Conservation (phyloP, 768 basidiomycete species). For the Wakefieldia striispora region DNA sequence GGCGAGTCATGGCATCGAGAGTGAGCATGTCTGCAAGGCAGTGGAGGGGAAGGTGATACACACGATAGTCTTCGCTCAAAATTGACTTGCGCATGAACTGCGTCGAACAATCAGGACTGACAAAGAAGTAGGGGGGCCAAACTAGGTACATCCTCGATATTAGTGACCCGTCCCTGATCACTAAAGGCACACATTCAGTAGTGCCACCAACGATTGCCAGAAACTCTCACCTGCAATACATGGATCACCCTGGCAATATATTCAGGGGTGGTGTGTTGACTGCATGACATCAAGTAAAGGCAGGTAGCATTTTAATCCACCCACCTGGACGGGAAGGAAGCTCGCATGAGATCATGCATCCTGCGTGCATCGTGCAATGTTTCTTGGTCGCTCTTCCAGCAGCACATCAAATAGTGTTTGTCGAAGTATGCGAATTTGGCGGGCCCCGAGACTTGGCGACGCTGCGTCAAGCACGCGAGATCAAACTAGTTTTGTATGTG, state of each 20-base stretch:
- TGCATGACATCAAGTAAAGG: constrained; percentile 18
- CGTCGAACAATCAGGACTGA: constrained; percentile 57
- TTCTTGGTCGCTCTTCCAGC: constrained; percentile 49
- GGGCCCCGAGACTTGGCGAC: constrained; percentile 78
- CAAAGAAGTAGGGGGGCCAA: constrained; percentile 79
- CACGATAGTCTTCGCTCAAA: constrained; percentile 44
- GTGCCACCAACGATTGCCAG: background rate
- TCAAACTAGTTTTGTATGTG: constrained; percentile 55
- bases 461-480: constrained; percentile 70
- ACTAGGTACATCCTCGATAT: constrained; percentile 65
- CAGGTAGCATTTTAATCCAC: background rate
- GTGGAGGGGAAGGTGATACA: constrained; percentile 8
- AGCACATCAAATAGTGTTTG: constrained; percentile 73
- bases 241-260: constrained; percentile 66
- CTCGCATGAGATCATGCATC: constrained; percentile 51
- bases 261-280: constrained; percentile 48
- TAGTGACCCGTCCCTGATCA: constrained; percentile 63
- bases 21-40: background rate
- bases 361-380: constrained; percentile 53
- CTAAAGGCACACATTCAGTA: background rate
- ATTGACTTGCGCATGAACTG: constrained; percentile 48
- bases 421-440: constrained; percentile 85
- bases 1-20: constrained; percentile 3
- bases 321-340: constrained; percentile 60
- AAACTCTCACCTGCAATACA: constrained; percentile 50